Base-by-base conservation (phyloP, 306 rosid species). In the Arachis stenosperma region DNA sequence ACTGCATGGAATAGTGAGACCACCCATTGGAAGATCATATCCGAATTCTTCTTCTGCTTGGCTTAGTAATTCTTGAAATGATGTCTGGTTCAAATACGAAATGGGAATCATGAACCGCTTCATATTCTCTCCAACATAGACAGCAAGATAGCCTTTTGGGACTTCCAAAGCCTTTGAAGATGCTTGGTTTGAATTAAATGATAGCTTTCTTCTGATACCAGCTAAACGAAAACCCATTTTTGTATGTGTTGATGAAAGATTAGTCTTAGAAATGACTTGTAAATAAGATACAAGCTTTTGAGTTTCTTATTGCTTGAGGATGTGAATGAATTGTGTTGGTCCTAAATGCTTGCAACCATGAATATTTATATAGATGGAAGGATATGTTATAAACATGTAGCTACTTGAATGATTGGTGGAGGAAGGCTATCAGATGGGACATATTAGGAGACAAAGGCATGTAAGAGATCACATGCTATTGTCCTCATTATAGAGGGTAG, bases 81-180 rank as follows among this genome's bases (percentile, higher is more conserved):
- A 54, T 53, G 77, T 60, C 13, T 78, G 73, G 5, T 64, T 70
- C 55, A 70, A 63, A 51, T 36, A 71, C 12, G 77, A 70, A 7
- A 78, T 5, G 0, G 73, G 67, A 8, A 78, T 78, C 67, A 70
- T 5, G 15, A 63, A 37, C 61, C 67, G 60, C 39, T 55, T 77
- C 44, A 14, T 11, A 46, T 70, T 70, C 33, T 70, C 71, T 42
- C 81, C 81, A 43, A 77, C 59, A 54, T 77, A 70, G 1, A 62
- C 76, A 2, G 71, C 81, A 43, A 77, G 37, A n/a, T 70, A 64
- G 5, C 82, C 82, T 65, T 78, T 78, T 8, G 54, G 75, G 9
- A 79, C 78, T 33, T 33, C 37, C 37, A 33, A 33, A 33, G 37
- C 37, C 3, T 33, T 33, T 22, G 56, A 65, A 40, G 58, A 0